Percentiles rank a stretch among this genome's conserved stretches.
These are phyloP conservation scores for Psilocybe sp. DNA, from an alignment of 768 basidiomycete species.

Conservation along the genomic window DNA sequence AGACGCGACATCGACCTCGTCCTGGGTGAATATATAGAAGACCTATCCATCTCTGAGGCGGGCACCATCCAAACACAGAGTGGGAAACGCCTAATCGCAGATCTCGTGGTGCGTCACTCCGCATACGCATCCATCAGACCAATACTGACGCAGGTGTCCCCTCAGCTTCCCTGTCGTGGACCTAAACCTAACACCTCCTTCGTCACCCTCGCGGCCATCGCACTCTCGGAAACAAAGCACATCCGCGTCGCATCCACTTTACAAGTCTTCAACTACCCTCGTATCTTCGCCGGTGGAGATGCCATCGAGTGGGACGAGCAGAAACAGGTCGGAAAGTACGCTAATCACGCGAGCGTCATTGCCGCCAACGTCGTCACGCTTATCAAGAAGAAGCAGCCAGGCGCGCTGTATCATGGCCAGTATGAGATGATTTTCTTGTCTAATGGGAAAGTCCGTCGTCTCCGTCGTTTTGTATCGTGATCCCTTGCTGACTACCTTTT, in stretches of 20 bases:
- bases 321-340: conserved; percentile 50
- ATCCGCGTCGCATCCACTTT: conserved; percentile 58
- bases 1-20: conserved; percentile 48
- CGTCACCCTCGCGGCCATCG: conserved; percentile 37
- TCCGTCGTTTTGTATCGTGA: neutral
- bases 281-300: conserved; percentile 67
- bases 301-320: conserved; percentile 63
- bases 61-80: conserved; percentile 45
- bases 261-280: conserved; percentile 46
- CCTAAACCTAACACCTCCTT: conserved; percentile 53
- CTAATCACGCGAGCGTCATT: conserved; percentile 44
- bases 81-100: conserved; percentile 47
- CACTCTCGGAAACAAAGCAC: conserved; percentile 35
- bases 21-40: conserved; percentile 52
- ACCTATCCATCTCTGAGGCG: conserved; percentile 32
- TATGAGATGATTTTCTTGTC: conserved; percentile 54
- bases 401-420: conserved; percentile 41
- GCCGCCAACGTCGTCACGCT: conserved; percentile 48
- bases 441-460: conserved; percentile 47
- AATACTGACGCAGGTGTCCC: neutral
- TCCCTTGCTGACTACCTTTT: conserved; percentile 1
- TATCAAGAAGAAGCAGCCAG: conserved; percentile 32
- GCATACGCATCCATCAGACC: neutral
- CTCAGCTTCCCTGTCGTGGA: conserved; percentile 35
- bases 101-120: conserved; percentile 50